Evolutionary conservation across 164 flowering plant genomes (phyloP), one percentile per base, ranked within the genome.

Genomic region (Vitis rupestris): DNA sequence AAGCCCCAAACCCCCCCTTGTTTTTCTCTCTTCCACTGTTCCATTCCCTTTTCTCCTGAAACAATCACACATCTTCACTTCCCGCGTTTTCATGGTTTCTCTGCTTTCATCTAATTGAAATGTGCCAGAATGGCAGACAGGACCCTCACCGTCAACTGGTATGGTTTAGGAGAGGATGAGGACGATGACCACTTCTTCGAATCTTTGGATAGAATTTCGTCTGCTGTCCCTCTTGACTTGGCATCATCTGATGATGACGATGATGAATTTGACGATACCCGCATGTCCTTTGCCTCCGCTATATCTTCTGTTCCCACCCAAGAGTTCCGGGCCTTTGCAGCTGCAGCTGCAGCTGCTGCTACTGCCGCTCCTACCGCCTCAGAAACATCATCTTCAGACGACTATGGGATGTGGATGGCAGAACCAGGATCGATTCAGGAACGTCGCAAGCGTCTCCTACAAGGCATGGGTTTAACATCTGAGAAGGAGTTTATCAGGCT

Each of bases 341-440:
- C 44, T 4, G 37, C 37, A 31, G 37, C 61, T 5, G 37, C 50
- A 8, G 31, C 54, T 17, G 61, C 71, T 10, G 71, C 66, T 3
- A 53, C 81, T 0, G 49, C 72, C 49, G 10, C 66, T 82, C 73
- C 59, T 56, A 9, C 68, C 19, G 70, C 66, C 8, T 53, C 81
- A 0, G 49, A 69, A 37, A 10, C 66, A 1, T 9, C 77, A 31
- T 48, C 64, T 65, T 47, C 72, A 0, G 82, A 72, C 1, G 81
- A 87, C 50, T 94, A 88, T 61, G 78, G 84, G 47, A 59, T 92
- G 17, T 94, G 99, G 99, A 88, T 86, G 88, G 77, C 87, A 0
- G 88, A 84, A 1, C 97, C 99, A 0, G 87, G 90, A 0, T 87
- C 92, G 31, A 84, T 92, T 48, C 70, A 65, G 44, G 97, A 91